A percentile compares a stretch with the other conserved stretches of the same genome.
phyloP scores from a whole-genome alignment of 441 rosid genomes.

The Croton setiger region DNA sequence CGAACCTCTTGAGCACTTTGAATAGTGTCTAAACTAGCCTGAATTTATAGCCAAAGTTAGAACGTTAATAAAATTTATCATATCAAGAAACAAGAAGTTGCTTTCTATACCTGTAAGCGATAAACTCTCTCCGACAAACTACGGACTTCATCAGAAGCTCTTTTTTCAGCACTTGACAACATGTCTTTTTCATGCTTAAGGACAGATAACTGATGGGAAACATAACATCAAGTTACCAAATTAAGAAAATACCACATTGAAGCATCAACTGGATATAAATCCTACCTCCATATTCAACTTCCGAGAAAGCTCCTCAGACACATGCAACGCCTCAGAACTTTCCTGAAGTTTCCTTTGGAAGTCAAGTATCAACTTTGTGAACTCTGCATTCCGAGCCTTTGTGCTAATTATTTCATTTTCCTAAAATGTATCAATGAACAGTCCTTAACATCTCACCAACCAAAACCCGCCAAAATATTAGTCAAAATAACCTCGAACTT shows the following conservation, averaged over 20 bases:
- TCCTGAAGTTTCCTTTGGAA: conserved; percentile 84
- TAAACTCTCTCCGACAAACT: conserved; percentile 80
- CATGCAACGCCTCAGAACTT: conserved; percentile 62
- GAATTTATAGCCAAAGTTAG: conserved; percentile 28
- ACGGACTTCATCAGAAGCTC: conserved; percentile 90
- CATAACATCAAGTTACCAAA: conserved; percentile 19
- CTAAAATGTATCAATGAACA: conserved; percentile 34
- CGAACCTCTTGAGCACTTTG: conserved; percentile 91
- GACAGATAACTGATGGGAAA: conserved; percentile 53
- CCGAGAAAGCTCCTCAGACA: conserved; percentile 78
- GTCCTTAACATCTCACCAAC: not conserved
- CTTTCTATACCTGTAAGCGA: conserved; percentile 69
- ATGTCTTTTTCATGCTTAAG: conserved; percentile 83
- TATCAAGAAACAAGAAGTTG: conserved; percentile 8
- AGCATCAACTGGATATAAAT: conserved; percentile 1
- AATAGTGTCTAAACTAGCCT: conserved; percentile 89
- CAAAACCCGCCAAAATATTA: not conserved
- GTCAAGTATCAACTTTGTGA: conserved; percentile 74
- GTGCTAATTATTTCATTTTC: conserved; percentile 63
- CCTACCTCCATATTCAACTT: conserved; percentile 86
- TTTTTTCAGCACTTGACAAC: conserved; percentile 76
- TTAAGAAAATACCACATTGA: conserved; percentile 9
- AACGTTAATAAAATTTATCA: conserved; percentile 8
- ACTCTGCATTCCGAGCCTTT: conserved; percentile 86
- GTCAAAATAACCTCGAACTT: not conserved